Evolutionary conservation across 2,329 filamentous ascomycete genomes (phyloP).

Genomic region (Phyllosticta citriasiana): DNA sequence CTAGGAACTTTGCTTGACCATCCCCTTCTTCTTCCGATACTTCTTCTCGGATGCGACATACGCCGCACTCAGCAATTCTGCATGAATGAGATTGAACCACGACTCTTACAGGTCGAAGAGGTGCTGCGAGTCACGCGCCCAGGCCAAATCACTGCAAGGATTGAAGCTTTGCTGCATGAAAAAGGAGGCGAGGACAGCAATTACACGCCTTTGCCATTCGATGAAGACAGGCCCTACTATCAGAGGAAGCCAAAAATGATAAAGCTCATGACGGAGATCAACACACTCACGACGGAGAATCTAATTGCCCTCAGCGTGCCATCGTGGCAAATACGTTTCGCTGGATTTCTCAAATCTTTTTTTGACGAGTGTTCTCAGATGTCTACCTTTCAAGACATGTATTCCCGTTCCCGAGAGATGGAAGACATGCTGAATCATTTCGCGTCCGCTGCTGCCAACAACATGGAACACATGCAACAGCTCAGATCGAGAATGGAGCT

Average conservation of each 20-base stretch:
- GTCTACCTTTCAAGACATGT: background rate
- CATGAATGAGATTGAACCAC: background rate
- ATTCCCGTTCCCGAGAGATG: background rate
- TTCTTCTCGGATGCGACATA: background rate
- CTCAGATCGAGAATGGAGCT: background rate
- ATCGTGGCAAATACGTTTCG: background rate
- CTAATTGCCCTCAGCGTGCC: background rate
- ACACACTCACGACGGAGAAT: background rate
- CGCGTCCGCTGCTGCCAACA: background rate
- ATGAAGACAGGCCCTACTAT: background rate
- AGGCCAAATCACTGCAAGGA: background rate
- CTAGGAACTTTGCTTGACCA: background rate
- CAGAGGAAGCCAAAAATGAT: background rate
- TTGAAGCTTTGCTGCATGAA: background rate
- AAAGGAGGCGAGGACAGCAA: background rate
- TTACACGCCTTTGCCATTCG: background rate
- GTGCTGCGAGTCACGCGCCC: background rate
- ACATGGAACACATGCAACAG: background rate
- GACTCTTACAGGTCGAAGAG: background rate
- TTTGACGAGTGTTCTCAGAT: background rate
- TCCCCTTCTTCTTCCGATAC: background rate
- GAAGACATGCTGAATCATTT: slow-evolving; percentile 1
- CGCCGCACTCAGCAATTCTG: background rate
- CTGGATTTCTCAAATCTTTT: background rate
- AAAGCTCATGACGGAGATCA: background rate